Percentiles rank a stretch among this genome's conserved stretches.
phyloP scores from a whole-genome alignment of 2,329 filamentous ascomycete species.

The Botrytis cinerea region DNA sequence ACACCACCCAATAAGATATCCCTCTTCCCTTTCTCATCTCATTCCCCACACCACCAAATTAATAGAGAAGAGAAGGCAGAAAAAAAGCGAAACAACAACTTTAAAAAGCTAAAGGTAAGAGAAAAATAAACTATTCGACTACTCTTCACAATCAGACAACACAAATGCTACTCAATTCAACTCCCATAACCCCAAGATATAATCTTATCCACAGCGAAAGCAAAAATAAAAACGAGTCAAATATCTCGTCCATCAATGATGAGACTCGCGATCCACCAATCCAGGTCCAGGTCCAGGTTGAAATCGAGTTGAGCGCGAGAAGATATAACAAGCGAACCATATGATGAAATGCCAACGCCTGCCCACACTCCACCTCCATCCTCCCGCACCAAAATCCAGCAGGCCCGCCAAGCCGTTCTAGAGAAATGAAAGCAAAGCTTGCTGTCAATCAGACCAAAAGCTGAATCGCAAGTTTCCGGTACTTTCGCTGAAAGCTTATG shows the following conservation, averaged over 20 bases:
- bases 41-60: conserved; percentile 7
- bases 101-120: conserved; percentile 1
- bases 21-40: not conserved
- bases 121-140: conserved; percentile 16
- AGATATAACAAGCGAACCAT: conserved; percentile 20
- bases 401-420: conserved; percentile 24
- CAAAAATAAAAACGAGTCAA: not conserved
- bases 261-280: conserved; percentile 7
- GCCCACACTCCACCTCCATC: conserved; percentile 10
- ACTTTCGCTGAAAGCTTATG: conserved; percentile 21
- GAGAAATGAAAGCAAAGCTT: conserved; percentile 16
- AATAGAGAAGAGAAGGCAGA: conserved; percentile 20
- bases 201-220: conserved; percentile 20
- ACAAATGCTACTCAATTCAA: conserved; percentile 21
- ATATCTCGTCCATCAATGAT: conserved; percentile 3
- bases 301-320: conserved; percentile 4
- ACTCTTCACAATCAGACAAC: conserved; percentile 18
- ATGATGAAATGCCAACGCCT: conserved; percentile 19
- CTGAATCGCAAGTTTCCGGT: conserved; percentile 20
- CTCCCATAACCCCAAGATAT: conserved; percentile 20
- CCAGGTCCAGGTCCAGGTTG: not conserved
- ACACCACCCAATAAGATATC: conserved; percentile 4
- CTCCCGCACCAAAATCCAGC: conserved; percentile 19
- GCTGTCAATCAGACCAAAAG: conserved; percentile 24
- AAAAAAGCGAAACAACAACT: conserved; percentile 21